A percentile compares a stretch with the other conserved stretches of the same genome.
These are phyloP conservation scores for Sporodiniella umbellata DNA, from an alignment of 371 early-diverging fungal species.

Conservation along the genomic window DNA sequence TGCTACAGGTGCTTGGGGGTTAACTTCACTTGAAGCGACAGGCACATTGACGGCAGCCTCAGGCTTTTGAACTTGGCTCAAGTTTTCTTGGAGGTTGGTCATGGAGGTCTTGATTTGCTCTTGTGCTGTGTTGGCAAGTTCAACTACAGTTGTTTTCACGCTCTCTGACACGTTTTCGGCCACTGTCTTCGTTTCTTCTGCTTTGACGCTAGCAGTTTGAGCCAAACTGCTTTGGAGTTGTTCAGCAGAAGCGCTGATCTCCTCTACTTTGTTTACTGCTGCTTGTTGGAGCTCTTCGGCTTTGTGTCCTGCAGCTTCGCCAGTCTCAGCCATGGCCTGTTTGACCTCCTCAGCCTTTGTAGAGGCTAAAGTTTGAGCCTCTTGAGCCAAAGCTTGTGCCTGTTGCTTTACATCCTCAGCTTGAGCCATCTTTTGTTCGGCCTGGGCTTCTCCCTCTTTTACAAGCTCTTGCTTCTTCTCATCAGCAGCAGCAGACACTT, in stretches of 20 bases:
- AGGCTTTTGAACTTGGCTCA: constrained; percentile 16
- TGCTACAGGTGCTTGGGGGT: not conserved
- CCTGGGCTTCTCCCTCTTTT: too few species aligned
- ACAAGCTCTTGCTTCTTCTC: too few species aligned
- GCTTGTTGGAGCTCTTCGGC: not conserved
- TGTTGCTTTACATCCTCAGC: constrained; percentile 9
- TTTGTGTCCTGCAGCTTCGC: not conserved
- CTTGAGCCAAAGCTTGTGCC: not conserved
- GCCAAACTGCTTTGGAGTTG: not conserved
- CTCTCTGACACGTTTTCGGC: constrained; percentile 1
- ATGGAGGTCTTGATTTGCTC: not conserved
- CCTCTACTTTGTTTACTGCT: constrained; percentile 2
- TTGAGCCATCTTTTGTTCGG: too few species aligned
- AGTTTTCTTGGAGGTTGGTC: constrained; percentile 6
- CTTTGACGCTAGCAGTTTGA: constrained; percentile 1
- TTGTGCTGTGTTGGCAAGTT: not conserved
- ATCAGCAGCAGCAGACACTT: too few species aligned
- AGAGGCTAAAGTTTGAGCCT: not conserved
- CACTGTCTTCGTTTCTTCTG: constrained; percentile 5
- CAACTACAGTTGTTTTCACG: not conserved
- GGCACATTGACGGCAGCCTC: constrained; percentile 21
- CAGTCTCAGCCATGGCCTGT: not conserved
- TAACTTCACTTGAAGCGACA: not conserved
- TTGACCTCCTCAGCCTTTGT: constrained; percentile 2
- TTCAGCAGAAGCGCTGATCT: constrained; percentile 4